Evolutionary conservation across 1,284 basidiomycete genomes (phyloP).

Genomic region (Schizophyllum commune): DNA sequence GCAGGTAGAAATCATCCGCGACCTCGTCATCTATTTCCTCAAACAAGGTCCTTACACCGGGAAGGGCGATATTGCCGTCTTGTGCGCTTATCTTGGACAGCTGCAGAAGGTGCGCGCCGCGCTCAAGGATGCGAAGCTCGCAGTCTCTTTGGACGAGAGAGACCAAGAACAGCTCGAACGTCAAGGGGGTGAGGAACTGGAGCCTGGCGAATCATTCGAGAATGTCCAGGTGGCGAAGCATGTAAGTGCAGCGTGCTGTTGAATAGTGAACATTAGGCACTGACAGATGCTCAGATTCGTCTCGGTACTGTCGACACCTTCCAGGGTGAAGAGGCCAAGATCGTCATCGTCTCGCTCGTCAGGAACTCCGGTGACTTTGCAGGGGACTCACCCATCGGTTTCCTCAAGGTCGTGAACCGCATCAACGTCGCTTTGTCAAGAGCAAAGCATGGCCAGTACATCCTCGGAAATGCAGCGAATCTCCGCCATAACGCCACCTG

Average conservation of each 20-base stretch:
- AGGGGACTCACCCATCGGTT: background rate
- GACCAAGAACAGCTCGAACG: slow-evolving; percentile 44
- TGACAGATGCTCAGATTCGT: slow-evolving; percentile 36
- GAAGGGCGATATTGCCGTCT: slow-evolving; percentile 65
- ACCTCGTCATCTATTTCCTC: slow-evolving; percentile 62
- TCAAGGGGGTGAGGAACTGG: slow-evolving; percentile 18
- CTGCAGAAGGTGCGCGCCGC: slow-evolving; percentile 30
- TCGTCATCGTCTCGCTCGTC: slow-evolving; percentile 77
- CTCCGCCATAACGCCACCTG: slow-evolving; percentile 42
- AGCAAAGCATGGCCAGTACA: slow-evolving; percentile 63
- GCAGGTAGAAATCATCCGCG: slow-evolving; percentile 63
- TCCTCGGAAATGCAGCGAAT: slow-evolving; percentile 60
- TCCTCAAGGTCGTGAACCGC: slow-evolving; percentile 14
- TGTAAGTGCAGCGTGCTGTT: slow-evolving; percentile 22
- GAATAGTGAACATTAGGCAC: too few relatives aligned
- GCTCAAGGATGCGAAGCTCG: slow-evolving; percentile 19
- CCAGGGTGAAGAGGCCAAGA: slow-evolving; percentile 86
- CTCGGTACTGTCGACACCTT: slow-evolving; percentile 77
- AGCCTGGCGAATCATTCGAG: slow-evolving; percentile 21
- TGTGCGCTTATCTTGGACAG: slow-evolving; percentile 73
- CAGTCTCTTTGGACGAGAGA: slow-evolving; percentile 60
- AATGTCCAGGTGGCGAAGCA: slow-evolving; percentile 40
- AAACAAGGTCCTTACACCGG: slow-evolving; percentile 52
- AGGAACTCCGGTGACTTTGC: slow-evolving; percentile 44
- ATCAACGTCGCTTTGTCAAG: slow-evolving; percentile 61